phyloP scores from a whole-genome alignment of 306 rosid genomes.

The Sechiopsis laciniata region DNA sequence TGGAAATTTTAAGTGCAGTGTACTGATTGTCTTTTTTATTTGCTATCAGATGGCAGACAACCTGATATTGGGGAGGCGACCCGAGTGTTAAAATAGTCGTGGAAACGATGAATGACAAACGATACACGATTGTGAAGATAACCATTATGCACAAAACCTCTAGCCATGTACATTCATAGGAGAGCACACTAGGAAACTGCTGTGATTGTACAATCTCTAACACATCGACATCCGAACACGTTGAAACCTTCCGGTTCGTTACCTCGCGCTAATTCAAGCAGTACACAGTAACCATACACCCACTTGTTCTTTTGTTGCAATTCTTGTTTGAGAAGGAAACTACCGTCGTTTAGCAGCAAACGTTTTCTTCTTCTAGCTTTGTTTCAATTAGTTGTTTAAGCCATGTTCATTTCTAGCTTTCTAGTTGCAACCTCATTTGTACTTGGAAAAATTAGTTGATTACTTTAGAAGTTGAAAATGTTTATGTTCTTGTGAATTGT shows the following conservation, averaged over 20 bases:
- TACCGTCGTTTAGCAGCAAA: not conserved
- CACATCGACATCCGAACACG: conserved; percentile 25
- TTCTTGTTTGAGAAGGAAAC: conserved; percentile 8
- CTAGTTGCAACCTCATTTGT: conserved; percentile 9
- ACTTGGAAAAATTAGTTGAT: not conserved
- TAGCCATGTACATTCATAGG: conserved; percentile 48
- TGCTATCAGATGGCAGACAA: conserved; percentile 36
- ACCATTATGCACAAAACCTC: conserved; percentile 26
- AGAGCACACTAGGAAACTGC: conserved; percentile 46
- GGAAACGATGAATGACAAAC: conserved; percentile 22
- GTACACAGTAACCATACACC: conserved; percentile 22
- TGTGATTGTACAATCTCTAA: conserved; percentile 36
- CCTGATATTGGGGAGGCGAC: conserved; percentile 28
- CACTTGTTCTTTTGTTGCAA: not conserved
- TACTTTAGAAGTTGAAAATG: not conserved
- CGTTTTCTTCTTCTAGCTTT: conserved; percentile 5
- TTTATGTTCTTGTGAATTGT: not conserved
- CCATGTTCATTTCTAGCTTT: not conserved
- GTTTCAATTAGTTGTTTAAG: not conserved
- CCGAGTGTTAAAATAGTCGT: conserved; percentile 32
- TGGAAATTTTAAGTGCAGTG: conserved; percentile 3
- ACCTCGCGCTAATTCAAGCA: conserved; percentile 31
- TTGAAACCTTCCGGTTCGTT: not conserved
- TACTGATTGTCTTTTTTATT: conserved; percentile 21
- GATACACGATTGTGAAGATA: conserved; percentile 32